Base-by-base conservation (phyloP, 345 rosid species). In the Firmiana major region DNA sequence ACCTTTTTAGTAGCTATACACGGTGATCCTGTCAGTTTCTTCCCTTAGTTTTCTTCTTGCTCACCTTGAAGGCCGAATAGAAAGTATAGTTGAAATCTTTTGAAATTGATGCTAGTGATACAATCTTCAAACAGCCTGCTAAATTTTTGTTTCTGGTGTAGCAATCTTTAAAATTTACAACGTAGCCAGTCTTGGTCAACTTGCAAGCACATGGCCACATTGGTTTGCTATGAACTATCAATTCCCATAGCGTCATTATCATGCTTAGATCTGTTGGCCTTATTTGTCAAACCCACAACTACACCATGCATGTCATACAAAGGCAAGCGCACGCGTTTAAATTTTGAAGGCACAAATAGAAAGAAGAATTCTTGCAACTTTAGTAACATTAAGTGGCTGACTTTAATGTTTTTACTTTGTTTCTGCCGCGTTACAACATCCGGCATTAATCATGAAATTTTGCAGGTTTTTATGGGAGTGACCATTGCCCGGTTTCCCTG, bases 391-490 rank as follows among this genome's bases (percentile, higher is more conserved):
- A n/a, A 21, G 8, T 65, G 45, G 3, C 28, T 7, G 34, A 5
- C 5, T 80, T n/a, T 55, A 31, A 40, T 15, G 51, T 4, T 31
- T 10, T 38, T 34, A 2, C 34, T 45, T 28, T 59, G 45, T 55
- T 34, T 43, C 34, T 26, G 17, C 34, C 46, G 19, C 13, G 5
- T 31, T 31, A 40, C 19, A 62, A 17, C 51, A 60, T 48, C 22
- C 11, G 45, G 7, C 66, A 63, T 59, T 53, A 51, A 77, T 68
- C 45, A 21, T 45, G 51, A 34, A 70, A 63, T 74, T 68, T 85
- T 71, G 58, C 91, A 92, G 99, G 95, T 64, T 96, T 92, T 66
- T 87, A 82, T 68, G 98, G 99, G 77, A 93, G 99, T 62, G 98
- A 96, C 83, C 98, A 92, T 72, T 93, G 95, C 80, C 98, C 97